Evolutionary conservation across 1,284 basidiomycete genomes (phyloP).

Genomic region (Trichosporon sp.): DNA sequence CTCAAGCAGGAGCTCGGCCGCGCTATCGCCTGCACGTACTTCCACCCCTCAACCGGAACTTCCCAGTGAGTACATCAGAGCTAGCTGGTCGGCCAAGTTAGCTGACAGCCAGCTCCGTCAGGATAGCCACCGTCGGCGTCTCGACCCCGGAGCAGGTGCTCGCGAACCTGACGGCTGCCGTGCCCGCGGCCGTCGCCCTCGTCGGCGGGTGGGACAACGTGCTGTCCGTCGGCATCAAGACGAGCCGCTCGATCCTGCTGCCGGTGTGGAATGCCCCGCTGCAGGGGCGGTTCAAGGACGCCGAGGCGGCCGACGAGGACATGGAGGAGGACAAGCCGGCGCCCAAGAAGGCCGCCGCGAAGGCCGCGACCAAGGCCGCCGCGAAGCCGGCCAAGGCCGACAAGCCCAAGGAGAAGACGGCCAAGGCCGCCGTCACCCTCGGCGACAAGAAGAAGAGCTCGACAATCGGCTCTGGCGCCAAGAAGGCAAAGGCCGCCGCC

Average conservation of each 20-base stretch:
- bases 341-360: constrained; percentile 3
- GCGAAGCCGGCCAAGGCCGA: constrained; percentile 7
- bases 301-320: constrained; percentile 8
- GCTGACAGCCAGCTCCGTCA: constrained; percentile 62
- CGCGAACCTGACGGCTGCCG: constrained; percentile 70
- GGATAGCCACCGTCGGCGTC: constrained; percentile 66
- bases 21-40: constrained; percentile 86
- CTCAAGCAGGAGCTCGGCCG: constrained; percentile 84
- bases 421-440: constrained; percentile 9
- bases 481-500: constrained; percentile 23
- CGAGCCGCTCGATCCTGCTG: constrained; percentile 72
- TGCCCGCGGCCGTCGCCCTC: constrained; percentile 67
- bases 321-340: constrained; percentile 18
- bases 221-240: constrained; percentile 87
- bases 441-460: constrained; percentile 30
- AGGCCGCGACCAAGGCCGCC: neutral
- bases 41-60: constrained; percentile 88
- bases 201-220: constrained; percentile 89
- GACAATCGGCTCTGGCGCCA: constrained; percentile 31
- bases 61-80: constrained; percentile 63
- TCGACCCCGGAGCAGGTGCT: constrained; percentile 67
- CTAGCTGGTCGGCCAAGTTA: neutral
- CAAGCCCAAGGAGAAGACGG: constrained; percentile 5
- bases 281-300: constrained; percentile 50
- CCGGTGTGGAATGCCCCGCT: constrained; percentile 77